These are phyloP conservation scores for Fusarium miscanthi DNA, from an alignment of 2,329 filamentous ascomycete species.

Conservation along the genomic window DNA sequence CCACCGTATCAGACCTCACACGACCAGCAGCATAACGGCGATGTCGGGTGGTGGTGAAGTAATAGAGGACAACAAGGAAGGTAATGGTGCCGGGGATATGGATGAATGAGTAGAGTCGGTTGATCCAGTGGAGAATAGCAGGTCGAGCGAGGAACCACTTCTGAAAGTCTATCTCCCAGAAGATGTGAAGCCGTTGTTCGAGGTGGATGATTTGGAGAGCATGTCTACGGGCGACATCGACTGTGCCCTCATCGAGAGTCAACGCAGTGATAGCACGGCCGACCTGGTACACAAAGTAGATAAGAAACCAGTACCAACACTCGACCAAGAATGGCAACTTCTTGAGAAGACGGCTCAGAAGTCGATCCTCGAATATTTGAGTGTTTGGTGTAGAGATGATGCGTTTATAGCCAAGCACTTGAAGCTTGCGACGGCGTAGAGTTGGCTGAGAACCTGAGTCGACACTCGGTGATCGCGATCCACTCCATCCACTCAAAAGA, in stretches of 20 bases:
- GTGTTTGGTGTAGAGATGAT: constrained; percentile 50
- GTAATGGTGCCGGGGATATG: constrained; percentile 81
- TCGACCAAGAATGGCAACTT: constrained; percentile 79
- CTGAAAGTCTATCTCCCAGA: constrained; percentile 73
- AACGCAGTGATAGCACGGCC: constrained; percentile 78
- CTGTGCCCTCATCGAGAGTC: constrained; percentile 74
- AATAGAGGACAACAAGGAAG: constrained; percentile 73
- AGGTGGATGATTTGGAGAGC: constrained; percentile 74
- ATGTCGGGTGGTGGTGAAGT: constrained; percentile 73
- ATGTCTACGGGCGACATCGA: constrained; percentile 74
- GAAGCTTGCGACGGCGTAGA: constrained; percentile 50
- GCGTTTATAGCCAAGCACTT: constrained; percentile 48
- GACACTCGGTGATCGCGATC: constrained; percentile 44
- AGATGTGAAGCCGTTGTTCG: constrained; percentile 73
- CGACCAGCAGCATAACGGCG: constrained; percentile 49
- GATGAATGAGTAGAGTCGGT: constrained; percentile 80
- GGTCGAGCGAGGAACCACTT: constrained; percentile 62
- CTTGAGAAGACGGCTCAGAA: constrained; percentile 63
- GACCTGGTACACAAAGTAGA: constrained; percentile 83
- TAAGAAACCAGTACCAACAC: constrained; percentile 80
- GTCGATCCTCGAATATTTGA: constrained; percentile 47
- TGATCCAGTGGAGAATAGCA: constrained; percentile 73
- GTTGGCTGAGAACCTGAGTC: constrained; percentile 44
- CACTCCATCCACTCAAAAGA: constrained; percentile 41
- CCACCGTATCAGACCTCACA: constrained; percentile 45